Base-by-base conservation (phyloP, 1,139 yeast species). In the Protomyces inundatus region DNA sequence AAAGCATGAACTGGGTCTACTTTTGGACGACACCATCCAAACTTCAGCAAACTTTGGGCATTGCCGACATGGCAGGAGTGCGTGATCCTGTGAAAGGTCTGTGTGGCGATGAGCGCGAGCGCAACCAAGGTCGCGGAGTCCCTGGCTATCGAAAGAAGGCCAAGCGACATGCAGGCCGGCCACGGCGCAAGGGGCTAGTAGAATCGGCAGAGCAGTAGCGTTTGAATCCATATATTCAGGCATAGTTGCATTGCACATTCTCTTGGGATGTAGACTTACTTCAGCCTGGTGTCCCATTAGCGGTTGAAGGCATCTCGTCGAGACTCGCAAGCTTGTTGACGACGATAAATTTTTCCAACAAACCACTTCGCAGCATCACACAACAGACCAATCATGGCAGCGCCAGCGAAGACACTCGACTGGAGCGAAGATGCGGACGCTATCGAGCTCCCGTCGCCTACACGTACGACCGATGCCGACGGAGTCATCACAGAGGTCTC, bases 391-490 rank as follows among this genome's bases (percentile, higher is more conserved):
- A 23, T 23, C 39, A 52, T 52, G 55, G 56, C 62, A 32, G 62
- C 62, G 7, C 56, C 52, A 9, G 56, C 62, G 23, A 58, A 58
- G 23, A 58, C 51, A 56, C 53, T 58, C 55, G 62, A 58, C 42
- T 58, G 62, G 62, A 52, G 56, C 45, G 62, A 58, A 35, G 64
- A 60, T 37, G 42, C 51, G 6, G 67, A 66, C 12, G 62, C 60
- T 10, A 40, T 48, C 37, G 57, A 48, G 10, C 54, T 66, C n/a
- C 66, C 65, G 16, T 57, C 56, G 23, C n/a, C 55, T 34, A 61
- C 66, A 54, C 81, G 88, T 72, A 87, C 85, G 66, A 83, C 82
- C 64, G 89, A 90, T 75, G 97, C 97, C 63, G 88, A 97, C 68
- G 90, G 88, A 76, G 89, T 97, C 16, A 86, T 91, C 64, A 83